Conservation (phyloP, 2,329 filamentous ascomycete species). For the Alternaria incomplexa region DNA sequence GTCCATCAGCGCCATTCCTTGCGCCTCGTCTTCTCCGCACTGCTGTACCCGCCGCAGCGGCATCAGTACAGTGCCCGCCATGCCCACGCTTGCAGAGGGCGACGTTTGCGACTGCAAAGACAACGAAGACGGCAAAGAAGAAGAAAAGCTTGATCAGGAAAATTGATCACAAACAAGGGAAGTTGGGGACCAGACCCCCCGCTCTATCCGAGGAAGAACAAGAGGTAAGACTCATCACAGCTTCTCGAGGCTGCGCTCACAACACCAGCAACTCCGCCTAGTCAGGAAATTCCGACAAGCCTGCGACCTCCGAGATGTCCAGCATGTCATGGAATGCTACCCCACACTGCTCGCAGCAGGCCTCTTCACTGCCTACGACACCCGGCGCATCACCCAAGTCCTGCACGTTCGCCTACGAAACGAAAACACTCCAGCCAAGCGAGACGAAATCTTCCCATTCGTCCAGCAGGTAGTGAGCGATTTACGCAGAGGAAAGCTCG, state of each 20-base stretch:
- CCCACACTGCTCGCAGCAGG: slow-evolving; percentile 23
- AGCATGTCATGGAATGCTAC: slow-evolving; percentile 35
- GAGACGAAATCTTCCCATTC: slow-evolving; percentile 32
- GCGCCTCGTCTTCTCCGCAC: slow-evolving; percentile 38
- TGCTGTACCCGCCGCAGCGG: slow-evolving; percentile 10
- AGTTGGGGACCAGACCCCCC: neutral
- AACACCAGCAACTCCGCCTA: slow-evolving; percentile 5
- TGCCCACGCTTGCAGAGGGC: slow-evolving; percentile 5
- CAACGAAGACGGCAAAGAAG: slow-evolving; percentile 7
- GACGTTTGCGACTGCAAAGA: slow-evolving; percentile 22
- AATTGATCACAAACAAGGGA: neutral
- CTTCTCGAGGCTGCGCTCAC: neutral
- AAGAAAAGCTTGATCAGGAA: neutral
- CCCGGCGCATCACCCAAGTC: slow-evolving; percentile 42
- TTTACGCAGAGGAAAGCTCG: slow-evolving; percentile 43
- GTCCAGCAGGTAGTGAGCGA: slow-evolving; percentile 50
- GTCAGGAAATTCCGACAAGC: slow-evolving; percentile 24
- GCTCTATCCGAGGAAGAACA: neutral
- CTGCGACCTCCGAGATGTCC: slow-evolving; percentile 20
- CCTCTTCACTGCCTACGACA: slow-evolving; percentile 27
- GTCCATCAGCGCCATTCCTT: slow-evolving; percentile 46
- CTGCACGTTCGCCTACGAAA: slow-evolving; percentile 46
- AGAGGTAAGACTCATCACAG: neutral
- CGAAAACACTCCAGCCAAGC: slow-evolving; percentile 1
- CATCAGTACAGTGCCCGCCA: slow-evolving; percentile 10